Evolutionary conservation across 495 filamentous ascomycete species (phyloP).

Genomic region (Bacidia gigantensis): DNA sequence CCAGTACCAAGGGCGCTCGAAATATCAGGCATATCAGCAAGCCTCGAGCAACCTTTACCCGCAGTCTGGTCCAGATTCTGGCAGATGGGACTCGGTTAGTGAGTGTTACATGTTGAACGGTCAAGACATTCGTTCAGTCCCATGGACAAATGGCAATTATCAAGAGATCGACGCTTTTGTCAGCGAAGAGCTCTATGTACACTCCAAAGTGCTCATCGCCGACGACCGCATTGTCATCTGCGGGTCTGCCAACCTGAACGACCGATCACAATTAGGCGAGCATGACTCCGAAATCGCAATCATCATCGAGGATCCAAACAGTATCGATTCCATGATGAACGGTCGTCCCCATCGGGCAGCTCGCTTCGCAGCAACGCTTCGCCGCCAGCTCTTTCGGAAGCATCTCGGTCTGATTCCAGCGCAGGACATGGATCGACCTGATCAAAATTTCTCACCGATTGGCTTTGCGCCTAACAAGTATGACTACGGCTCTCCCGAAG

Average conservation of each 20-base stretch:
- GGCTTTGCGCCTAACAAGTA: slow-evolving; percentile 53
- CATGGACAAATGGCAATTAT: slow-evolving; percentile 57
- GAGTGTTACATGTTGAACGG: slow-evolving; percentile 78
- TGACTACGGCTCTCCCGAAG: slow-evolving; percentile 67
- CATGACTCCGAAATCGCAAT: slow-evolving; percentile 82
- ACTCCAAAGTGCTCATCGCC: slow-evolving; percentile 86
- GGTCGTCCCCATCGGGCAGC: slow-evolving; percentile 55
- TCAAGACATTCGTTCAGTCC: slow-evolving; percentile 57
- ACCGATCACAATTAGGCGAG: slow-evolving; percentile 77
- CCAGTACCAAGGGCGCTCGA: neutral
- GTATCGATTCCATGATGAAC: slow-evolving; percentile 57
- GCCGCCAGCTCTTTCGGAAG: slow-evolving; percentile 77
- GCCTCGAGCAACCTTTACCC: too few relatives aligned
- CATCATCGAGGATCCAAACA: slow-evolving; percentile 62
- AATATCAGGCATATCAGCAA: slow-evolving; percentile 40
- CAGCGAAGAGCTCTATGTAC: slow-evolving; percentile 85
- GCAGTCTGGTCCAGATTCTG: slow-evolving; percentile 27
- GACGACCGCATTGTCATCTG: slow-evolving; percentile 82
- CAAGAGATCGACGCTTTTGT: slow-evolving; percentile 83
- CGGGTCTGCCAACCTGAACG: slow-evolving; percentile 89
- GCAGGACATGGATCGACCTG: slow-evolving; percentile 48
- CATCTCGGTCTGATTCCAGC: slow-evolving; percentile 73
- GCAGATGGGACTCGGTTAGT: slow-evolving; percentile 62
- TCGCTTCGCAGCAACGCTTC: slow-evolving; percentile 70
- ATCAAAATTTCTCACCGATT: slow-evolving; percentile 65